Conservation (phyloP, 306 rosid species). For the Lithocarpus polystachyus region DNA sequence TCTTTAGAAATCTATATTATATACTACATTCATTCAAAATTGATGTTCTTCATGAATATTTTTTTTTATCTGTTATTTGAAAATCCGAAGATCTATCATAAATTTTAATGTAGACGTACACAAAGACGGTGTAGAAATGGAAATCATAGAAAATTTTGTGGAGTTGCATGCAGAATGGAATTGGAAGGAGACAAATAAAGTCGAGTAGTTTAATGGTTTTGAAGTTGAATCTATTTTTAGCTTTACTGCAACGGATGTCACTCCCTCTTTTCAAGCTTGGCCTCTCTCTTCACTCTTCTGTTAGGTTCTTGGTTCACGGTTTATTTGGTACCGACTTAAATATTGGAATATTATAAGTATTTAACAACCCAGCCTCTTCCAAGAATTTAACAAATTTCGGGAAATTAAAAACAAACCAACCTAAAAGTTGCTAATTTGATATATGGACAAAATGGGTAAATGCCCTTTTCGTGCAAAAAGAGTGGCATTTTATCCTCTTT, state of each 20-base stretch:
- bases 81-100: background rate
- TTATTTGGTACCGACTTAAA: background rate
- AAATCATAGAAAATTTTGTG: background rate
- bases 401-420: too few relatives aligned
- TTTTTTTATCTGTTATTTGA: background rate
- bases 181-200: constrained; percentile 12
- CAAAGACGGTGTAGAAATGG: background rate
- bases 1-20: background rate
- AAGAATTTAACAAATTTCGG: too few relatives aligned
- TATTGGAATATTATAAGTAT: background rate
- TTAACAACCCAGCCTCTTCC: too few relatives aligned
- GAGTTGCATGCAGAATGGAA: constrained; percentile 4
- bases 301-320: background rate
- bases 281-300: constrained; percentile 33
- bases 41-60: background rate
- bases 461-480: too few relatives aligned
- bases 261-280: constrained; percentile 47
- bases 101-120: background rate
- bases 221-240: constrained; percentile 20
- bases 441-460: too few relatives aligned
- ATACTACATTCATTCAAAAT: background rate
- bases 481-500: too few relatives aligned
- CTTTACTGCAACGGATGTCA: constrained; percentile 3
- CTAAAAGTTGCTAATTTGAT: too few relatives aligned
- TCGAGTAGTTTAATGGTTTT: constrained; percentile 29